Base-by-base conservation (phyloP, 495 filamentous ascomycete genomes). In the Xylaria sp. region DNA sequence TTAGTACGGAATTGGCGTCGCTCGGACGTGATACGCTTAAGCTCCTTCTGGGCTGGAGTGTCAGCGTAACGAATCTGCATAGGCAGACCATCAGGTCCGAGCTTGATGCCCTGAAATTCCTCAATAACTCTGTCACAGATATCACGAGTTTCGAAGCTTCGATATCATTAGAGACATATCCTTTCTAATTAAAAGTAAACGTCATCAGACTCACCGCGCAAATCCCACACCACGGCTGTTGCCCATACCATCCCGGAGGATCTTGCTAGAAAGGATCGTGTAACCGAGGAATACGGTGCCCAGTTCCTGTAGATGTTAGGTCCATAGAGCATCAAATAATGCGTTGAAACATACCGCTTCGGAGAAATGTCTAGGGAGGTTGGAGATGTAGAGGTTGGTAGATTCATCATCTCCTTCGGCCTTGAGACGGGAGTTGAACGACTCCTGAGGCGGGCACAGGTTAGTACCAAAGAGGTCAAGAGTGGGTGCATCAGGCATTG, bases 201-300 rank as follows among this genome's bases (percentile, higher is more conserved):
- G 31, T n/a, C 33, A 55, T 9, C 40, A 26, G 50, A 82, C 87
- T 80, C 81, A 97, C 95, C 95, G 90, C 78, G 96, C 97, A 82
- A 99, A 99, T 33, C 96, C 96, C 71, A 98, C 96, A 78, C 97
- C 95, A 77, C 96, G 95, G 80, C 95, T 97, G 69, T 94, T 91
- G 66, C 94, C 96, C 72, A 93, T 90, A 71, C 88, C 87, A 79
- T 98, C 94, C 59, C 94, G 93, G 69, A 97, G 91, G 74, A 99
- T 97, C 81, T 97, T 93, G 85, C 92, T 92, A 0, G 95, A 98
- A 58, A 93, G 88, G 53, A 97, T 93, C 74, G 88, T 88, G 83
- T 92, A 95, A 24, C 92, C 93, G 72, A 88, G 84, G 80, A 98
- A 98, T 70, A 94, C 90, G n/a, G 87, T 84, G 72, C 85, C 85